Base-by-base conservation (phyloP, 495 filamentous ascomycete genomes). In the Hyaloscypha variabilis region DNA sequence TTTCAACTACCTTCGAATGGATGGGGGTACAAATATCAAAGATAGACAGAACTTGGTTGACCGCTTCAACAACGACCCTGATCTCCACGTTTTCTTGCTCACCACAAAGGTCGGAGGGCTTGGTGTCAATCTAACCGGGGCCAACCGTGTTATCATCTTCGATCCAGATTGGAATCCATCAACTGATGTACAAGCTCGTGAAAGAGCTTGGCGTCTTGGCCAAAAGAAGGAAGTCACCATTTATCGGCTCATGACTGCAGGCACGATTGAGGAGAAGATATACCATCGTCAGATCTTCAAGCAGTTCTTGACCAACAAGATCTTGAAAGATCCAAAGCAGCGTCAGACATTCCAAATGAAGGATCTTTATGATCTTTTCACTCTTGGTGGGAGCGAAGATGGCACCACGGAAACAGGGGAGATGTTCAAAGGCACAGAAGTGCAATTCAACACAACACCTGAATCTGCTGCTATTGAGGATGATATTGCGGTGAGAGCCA, bases 131-230 rank as follows among this genome's bases (percentile, higher is more conserved):
- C 78, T 99, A 17, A 98, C 95, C 8, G 94, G 95, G 6, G 95
- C 95, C 1, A 91, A 96, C 75, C 90, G 95, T 26, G 93, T 99
- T 61, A 96, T 99, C 72, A 97, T 99, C 61, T 99, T 91, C 67
- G 95, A 99, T 72, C 95, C 95, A 0, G 94, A 99, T 74, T 99
- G 95, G 95, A 97, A 99, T 74, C 93, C 92, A 11, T 95, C 92
- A 2, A 97, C 91, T 1, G 93, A 97, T 71, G 79, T 94, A 29
- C 94, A 99, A 73, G 95, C 95, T 5, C 88, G 94, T n/a, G 95
- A 99, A 77, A 86, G 95, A 62, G 94, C 95, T 25, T 98, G 95
- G 95, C 86, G 95, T 49, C 82, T 99, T 13, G 95, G 95, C 3
- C 95, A 99, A 77, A 97, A 94, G 72, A 88, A 89, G 55, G 91